Conservation (phyloP, 2,329 filamentous ascomycete genomes). For the Stagonosporopsis cucurbitacearum region DNA sequence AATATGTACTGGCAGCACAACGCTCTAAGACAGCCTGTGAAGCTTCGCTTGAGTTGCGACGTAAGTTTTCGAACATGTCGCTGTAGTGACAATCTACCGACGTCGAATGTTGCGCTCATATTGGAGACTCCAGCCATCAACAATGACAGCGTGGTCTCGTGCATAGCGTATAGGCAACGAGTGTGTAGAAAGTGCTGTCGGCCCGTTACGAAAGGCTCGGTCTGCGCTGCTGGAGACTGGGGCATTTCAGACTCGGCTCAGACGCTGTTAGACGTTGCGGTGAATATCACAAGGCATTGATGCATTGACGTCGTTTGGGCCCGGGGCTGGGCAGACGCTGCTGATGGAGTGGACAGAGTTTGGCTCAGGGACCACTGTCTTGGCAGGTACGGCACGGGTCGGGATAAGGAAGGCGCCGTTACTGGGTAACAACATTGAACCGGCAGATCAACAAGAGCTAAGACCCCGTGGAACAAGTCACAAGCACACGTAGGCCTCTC, state of each 20-base stretch:
- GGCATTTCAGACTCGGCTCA: background rate
- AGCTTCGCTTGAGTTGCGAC: background rate
- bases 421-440: slow-evolving; percentile 13
- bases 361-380: slow-evolving; percentile 10
- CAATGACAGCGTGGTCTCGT: background rate
- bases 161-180: background rate
- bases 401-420: slow-evolving; percentile 16
- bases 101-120: background rate
- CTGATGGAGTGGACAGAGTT: slow-evolving; percentile 3
- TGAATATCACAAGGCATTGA: background rate
- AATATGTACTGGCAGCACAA: background rate
- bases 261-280: background rate
- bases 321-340: slow-evolving; percentile 1
- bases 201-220: background rate
- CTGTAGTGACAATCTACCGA: background rate
- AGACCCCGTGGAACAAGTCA: slow-evolving; percentile 12
- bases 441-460: slow-evolving; percentile 14
- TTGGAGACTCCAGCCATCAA: too few species aligned
- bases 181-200: background rate
- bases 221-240: background rate
- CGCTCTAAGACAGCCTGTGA: background rate
- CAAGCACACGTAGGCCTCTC: slow-evolving; percentile 10
- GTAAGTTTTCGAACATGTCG: background rate
- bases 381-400: slow-evolving; percentile 12
- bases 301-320: slow-evolving; percentile 9